These are phyloP conservation scores for Pleurotus pulmonarius DNA, from an alignment of 768 basidiomycete species.

Conservation along the genomic window DNA sequence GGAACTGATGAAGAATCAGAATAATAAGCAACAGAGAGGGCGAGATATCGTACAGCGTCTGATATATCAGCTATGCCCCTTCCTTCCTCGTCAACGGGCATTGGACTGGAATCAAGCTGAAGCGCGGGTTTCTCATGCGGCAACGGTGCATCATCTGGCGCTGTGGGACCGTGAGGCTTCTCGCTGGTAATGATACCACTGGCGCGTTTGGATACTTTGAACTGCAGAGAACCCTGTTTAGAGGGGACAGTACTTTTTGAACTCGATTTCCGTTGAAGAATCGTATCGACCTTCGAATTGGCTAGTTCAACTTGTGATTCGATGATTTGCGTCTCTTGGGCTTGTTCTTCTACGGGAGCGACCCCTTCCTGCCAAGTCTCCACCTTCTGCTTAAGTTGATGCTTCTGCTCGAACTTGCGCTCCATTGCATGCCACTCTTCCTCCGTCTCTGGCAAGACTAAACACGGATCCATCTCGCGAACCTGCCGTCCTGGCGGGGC, in stretches of 20 bases:
- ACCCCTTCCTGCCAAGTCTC: conserved; percentile 16
- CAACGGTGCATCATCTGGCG: not conserved
- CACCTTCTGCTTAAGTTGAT: conserved; percentile 20
- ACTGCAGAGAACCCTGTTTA: conserved; percentile 1
- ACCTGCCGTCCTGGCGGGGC: conserved; percentile 15
- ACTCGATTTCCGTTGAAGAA: not conserved
- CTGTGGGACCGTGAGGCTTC: not conserved
- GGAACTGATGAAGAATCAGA: conserved; percentile 30
- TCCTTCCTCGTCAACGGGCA: not conserved
- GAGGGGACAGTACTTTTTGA: not conserved
- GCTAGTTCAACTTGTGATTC: conserved; percentile 12
- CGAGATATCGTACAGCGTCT: conserved; percentile 20
- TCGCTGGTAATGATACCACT: not conserved
- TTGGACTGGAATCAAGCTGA: not conserved
- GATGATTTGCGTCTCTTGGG: conserved; percentile 31
- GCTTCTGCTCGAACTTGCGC: conserved; percentile 24
- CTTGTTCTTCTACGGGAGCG: conserved; percentile 24
- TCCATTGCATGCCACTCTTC: conserved; percentile 48
- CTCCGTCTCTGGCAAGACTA: conserved; percentile 39
- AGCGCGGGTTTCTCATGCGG: not conserved
- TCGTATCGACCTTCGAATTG: not conserved
- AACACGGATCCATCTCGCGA: conserved; percentile 29
- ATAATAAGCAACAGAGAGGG: conserved; percentile 5
- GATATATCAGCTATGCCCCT: conserved; percentile 19
- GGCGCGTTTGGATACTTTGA: conserved; percentile 1